Evolutionary conservation across 306 rosid species (phyloP).

Genomic region (Vigna mungo): DNA sequence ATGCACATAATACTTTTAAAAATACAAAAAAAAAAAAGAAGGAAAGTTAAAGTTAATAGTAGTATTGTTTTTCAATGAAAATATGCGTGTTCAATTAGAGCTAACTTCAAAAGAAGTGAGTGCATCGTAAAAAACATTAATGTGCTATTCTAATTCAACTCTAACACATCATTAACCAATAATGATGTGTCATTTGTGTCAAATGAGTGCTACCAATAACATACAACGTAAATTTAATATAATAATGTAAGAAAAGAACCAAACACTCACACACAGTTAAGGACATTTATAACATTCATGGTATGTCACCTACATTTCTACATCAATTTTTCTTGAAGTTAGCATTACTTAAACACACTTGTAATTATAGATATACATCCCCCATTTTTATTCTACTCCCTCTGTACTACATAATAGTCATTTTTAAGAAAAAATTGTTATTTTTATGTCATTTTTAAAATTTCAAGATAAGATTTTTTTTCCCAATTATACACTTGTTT

Average conservation of each 20-base stretch:
- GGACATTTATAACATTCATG: slow-evolving; percentile 1
- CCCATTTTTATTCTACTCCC: background rate
- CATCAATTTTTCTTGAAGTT: background rate
- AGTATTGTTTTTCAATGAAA: background rate
- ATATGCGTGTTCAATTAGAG: background rate
- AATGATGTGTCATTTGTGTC: background rate
- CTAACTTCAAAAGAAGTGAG: background rate
- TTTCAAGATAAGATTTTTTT: too few relatives aligned
- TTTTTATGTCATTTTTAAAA: too few relatives aligned
- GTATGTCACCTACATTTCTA: background rate
- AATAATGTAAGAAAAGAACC: background rate
- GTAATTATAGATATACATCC: background rate
- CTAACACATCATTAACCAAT: background rate
- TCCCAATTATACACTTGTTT: background rate
- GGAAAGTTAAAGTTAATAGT: background rate
- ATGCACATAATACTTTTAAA: background rate
- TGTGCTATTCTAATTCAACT: background rate
- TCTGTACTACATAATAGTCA: too few relatives aligned
- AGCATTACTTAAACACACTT: background rate
- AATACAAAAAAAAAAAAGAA: background rate
- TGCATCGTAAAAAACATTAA: background rate
- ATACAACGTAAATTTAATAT: background rate
- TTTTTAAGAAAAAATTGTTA: too few relatives aligned
- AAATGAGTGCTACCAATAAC: background rate
- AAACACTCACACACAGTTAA: background rate